Conservation (phyloP, 768 basidiomycete species). For the Agrocybe pediades region DNA sequence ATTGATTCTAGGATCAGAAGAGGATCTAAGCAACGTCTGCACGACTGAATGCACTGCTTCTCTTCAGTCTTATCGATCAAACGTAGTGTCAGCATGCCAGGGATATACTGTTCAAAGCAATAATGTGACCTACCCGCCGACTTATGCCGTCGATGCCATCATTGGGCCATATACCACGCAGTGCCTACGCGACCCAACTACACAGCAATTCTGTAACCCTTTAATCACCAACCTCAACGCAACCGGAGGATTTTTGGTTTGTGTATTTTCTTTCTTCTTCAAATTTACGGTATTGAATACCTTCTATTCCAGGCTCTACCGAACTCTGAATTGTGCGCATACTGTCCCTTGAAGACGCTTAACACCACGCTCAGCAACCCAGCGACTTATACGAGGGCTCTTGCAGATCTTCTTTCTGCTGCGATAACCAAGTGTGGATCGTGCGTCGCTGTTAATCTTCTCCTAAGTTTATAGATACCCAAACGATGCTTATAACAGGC, state of each 20-base stretch:
- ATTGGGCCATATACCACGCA: not conserved
- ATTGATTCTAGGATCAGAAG: not conserved
- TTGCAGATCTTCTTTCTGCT: not conserved
- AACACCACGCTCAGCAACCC: slow-evolving; percentile 4
- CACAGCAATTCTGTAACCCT: not conserved
- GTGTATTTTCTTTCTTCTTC: not conserved
- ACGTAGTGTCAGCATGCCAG: not conserved
- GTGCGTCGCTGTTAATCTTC: not conserved
- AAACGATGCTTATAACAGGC: not conserved
- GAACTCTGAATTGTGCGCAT: slow-evolving; percentile 1
- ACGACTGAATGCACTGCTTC: not conserved
- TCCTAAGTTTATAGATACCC: not conserved
- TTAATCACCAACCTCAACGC: not conserved
- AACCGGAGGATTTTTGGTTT: not conserved
- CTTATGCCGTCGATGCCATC: not conserved
- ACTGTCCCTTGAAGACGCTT: not conserved
- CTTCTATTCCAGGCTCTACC: not conserved
- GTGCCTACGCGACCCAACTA: not conserved
- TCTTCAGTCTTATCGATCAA: slow-evolving; percentile 2
- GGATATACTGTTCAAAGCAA: not conserved
- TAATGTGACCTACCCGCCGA: slow-evolving; percentile 5
- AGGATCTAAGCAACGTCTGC: not conserved
- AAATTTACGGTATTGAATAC: not conserved
- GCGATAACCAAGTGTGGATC: slow-evolving; percentile 2
- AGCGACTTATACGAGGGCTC: not conserved